Conservation (phyloP, 768 basidiomycete genomes). For the Cystobasidium ongulense region DNA sequence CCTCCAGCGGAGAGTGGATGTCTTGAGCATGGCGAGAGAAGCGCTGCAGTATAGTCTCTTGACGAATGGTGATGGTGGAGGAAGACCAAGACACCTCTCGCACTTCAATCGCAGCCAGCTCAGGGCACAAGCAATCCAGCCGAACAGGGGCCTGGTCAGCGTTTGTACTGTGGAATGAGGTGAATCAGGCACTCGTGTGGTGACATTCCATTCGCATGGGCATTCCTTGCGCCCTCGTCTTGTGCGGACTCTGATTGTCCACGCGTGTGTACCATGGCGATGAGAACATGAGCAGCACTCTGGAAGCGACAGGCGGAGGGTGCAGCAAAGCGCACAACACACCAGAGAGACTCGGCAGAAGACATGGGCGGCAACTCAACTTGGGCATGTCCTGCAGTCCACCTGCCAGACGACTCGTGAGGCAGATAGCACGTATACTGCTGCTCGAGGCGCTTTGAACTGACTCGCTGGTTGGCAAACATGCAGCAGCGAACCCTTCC, state of each 20-base stretch:
- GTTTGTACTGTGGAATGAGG: too few species aligned
- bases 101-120: background rate
- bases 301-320: too few species aligned
- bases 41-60: too few species aligned
- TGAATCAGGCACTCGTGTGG: too few species aligned
- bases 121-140: background rate
- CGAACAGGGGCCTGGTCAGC: background rate
- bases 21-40: background rate
- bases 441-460: slow-evolving; percentile 54
- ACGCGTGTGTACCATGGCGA: too few species aligned
- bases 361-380: slow-evolving; percentile 30
- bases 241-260: too few species aligned
- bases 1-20: background rate
- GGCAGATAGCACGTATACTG: slow-evolving; percentile 56
- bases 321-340: too few species aligned
- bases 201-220: too few species aligned
- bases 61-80: background rate
- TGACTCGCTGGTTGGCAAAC: background rate
- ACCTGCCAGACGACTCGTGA: slow-evolving; percentile 51
- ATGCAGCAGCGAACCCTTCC: background rate
- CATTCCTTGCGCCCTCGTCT: too few species aligned
- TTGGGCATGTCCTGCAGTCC: slow-evolving; percentile 42
- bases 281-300: background rate
- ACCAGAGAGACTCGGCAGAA: too few species aligned
- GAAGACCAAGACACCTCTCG: too few species aligned